Evolutionary conservation across 768 basidiomycete genomes (phyloP), one percentile per base, ranked within the genome.

Genomic region (Russula olivacea): DNA sequence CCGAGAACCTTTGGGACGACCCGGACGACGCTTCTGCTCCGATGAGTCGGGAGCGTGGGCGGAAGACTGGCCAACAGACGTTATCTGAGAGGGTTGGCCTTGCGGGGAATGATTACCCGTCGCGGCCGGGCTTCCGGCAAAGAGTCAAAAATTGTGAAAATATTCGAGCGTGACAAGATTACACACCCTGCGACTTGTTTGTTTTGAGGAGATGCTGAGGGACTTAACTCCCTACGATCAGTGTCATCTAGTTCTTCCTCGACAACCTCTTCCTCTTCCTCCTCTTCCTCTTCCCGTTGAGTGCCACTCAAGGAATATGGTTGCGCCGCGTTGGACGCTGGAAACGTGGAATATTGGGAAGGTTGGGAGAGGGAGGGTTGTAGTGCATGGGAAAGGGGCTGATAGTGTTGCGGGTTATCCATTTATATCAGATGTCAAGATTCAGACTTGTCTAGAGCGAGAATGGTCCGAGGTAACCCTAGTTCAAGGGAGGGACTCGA

Each of bases 381-480:
- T 43, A 91, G 78, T 48, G 89, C 89, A 77, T 89, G 86, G 59
- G 88, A 91, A 68, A 91, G 80, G 30, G 89, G 86, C 65, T 89
- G 88, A 75, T 91, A 88, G 66, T 87, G 86, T 72, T 89, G 87
- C 59, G 87, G 86, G 72, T 88, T 88, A 75, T 88, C 79, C 80
- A 81, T 79, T 66, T 71, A 69, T 70, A 72, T 68, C 68, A 65
- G 68, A 59, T 66, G 60, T 55, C 66, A 53, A 53, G 57, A 52
- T 38, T 41, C 21, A 52, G 52, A 43, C 41, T 55, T 32, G 63
- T 54, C 63, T 17, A 60, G 50, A 64, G 61, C 32, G 36, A 57
- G 58, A 55, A 48, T 41, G 64, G 36, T 40, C 55, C 65, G 47
- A 55, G 58, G 47, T 60, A 64, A 64, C 48, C 62, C 59, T 55